Percentiles rank a stretch among this genome's conserved stretches.
phyloP scores from a whole-genome alignment of 2,329 filamentous ascomycete genomes.

The Claviceps quebecensis region DNA sequence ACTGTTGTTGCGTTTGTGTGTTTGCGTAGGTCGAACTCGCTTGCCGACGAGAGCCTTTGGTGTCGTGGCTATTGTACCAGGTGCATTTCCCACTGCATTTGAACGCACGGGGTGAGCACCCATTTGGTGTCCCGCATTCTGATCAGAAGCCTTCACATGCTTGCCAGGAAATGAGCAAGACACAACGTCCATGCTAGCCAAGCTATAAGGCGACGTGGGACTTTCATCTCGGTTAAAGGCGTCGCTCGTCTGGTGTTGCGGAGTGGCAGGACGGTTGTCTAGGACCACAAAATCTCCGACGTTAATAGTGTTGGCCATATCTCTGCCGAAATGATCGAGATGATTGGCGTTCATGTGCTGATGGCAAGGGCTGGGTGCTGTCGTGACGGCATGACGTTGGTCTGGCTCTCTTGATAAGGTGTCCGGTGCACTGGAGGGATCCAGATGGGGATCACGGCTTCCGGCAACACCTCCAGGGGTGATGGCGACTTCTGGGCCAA shows the following conservation, averaged over 20 bases:
- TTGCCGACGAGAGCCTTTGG: slow-evolving; percentile 45
- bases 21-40: slow-evolving; percentile 39
- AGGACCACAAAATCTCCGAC: slow-evolving; percentile 31
- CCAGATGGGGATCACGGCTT: slow-evolving; percentile 38
- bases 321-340: slow-evolving; percentile 21
- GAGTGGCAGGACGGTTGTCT: slow-evolving; percentile 32
- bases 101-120: slow-evolving; percentile 43
- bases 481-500: slow-evolving; percentile 52
- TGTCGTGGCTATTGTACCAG: slow-evolving; percentile 41
- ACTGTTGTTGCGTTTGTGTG: slow-evolving; percentile 75
- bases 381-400: slow-evolving; percentile 27
- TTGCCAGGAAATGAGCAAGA: slow-evolving; percentile 52
- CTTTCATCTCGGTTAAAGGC: slow-evolving; percentile 11
- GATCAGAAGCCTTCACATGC: slow-evolving; percentile 24
- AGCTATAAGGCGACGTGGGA: slow-evolving; percentile 37
- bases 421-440: slow-evolving; percentile 39
- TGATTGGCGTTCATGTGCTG: slow-evolving; percentile 13
- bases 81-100: slow-evolving; percentile 30
- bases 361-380: slow-evolving; percentile 8
- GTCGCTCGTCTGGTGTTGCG: slow-evolving; percentile 21
- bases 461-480: slow-evolving; percentile 61
- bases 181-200: slow-evolving; percentile 44
- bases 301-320: slow-evolving; percentile 31
- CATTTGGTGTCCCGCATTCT: slow-evolving; percentile 27
- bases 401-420: slow-evolving; percentile 28